Percentiles rank a stretch among this genome's conserved stretches.
Conservation (phyloP, 345 rosid genomes). For the Punica granatum region DNA sequence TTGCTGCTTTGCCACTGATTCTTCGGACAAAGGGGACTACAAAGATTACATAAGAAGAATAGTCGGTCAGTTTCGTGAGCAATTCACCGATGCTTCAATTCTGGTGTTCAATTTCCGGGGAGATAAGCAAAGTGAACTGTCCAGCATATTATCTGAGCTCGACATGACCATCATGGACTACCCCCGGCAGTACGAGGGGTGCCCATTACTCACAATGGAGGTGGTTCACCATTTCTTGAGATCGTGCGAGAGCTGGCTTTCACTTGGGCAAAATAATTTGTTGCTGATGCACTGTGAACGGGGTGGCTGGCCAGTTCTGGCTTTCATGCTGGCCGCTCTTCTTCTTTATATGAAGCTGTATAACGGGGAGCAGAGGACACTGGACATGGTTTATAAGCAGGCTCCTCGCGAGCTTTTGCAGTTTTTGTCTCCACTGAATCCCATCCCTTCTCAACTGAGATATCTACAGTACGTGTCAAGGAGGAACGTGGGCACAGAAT, state of each 20-base stretch:
- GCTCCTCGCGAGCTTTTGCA: constrained; percentile 88
- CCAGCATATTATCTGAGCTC: constrained; percentile 52
- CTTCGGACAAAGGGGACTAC: constrained; percentile 57
- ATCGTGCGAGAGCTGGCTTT: constrained; percentile 94
- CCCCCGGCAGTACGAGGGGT: constrained; percentile 89
- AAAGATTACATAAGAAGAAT: constrained; percentile 55
- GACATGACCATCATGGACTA: constrained; percentile 95
- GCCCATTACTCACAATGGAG: constrained; percentile 78
- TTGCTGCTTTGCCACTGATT: constrained; percentile 73
- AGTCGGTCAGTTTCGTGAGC: constrained; percentile 61
- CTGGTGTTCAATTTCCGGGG: constrained; percentile 91
- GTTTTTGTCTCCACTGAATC: constrained; percentile 69
- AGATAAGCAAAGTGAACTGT: constrained; percentile 43
- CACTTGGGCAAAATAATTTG: constrained; percentile 68
- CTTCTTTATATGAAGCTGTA: constrained; percentile 80
- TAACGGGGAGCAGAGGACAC: constrained; percentile 73
- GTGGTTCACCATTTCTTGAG: constrained; percentile 83
- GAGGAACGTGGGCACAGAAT: constrained; percentile 75
- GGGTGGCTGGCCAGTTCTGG: constrained; percentile 87
- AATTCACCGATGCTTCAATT: constrained; percentile 68
- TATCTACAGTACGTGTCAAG: constrained; percentile 86
- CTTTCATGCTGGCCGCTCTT: constrained; percentile 76
- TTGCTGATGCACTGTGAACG: constrained; percentile 83
- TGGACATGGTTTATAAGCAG: constrained; percentile 89
- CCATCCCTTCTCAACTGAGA: constrained; percentile 78